Conservation (phyloP, 129 eudicot species). For the Helianthus tuberosus region DNA sequence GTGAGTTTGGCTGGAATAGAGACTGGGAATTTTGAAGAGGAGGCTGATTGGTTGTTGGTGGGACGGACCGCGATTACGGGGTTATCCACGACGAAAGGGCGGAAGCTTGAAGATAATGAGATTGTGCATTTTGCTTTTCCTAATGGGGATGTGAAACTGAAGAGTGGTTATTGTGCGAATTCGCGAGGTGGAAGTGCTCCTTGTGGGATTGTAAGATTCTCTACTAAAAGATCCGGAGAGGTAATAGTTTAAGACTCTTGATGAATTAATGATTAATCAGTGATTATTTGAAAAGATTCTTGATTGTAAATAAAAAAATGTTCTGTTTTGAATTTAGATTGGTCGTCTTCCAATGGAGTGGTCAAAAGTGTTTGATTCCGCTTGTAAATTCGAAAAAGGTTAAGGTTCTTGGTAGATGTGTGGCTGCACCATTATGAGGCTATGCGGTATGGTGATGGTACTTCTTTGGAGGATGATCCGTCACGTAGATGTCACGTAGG, state of each 20-base stretch:
- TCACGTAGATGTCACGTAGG: no score
- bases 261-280: background rate
- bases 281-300: background rate
- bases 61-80: conserved; percentile 61
- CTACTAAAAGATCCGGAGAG: conserved; percentile 79
- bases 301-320: no score
- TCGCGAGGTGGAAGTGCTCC: conserved; percentile 50
- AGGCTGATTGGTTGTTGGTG: conserved; percentile 72
- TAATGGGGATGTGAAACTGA: background rate
- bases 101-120: conserved; percentile 75
- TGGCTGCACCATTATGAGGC: no score
- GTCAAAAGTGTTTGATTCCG: no score
- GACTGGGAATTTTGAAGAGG: conserved; percentile 60
- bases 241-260: conserved; percentile 21
- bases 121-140: no score
- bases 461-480: no score
- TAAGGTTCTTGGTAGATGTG: no score
- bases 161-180: conserved; percentile 26
- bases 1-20: conserved; percentile 52
- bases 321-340: conserved; percentile 33
- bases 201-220: conserved; percentile 65
- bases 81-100: conserved; percentile 68
- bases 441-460: no score
- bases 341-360: conserved; percentile 90
- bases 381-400: no score